Conservation (phyloP, 768 basidiomycete genomes). For the Boletus huronensis region DNA sequence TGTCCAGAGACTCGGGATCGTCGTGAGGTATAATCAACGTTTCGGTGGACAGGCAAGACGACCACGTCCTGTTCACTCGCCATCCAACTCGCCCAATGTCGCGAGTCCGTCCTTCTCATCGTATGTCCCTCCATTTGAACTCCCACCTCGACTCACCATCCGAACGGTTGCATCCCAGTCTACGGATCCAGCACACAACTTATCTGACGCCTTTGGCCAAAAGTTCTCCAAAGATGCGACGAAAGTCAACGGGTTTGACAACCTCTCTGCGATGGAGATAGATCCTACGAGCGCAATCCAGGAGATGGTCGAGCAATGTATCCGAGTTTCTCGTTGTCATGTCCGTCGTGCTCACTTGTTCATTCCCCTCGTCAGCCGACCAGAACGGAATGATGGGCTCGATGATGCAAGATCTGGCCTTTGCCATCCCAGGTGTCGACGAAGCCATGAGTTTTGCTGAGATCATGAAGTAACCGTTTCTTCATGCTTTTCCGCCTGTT, state of each 20-base stretch:
- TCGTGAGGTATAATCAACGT: not conserved
- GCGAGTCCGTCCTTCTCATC: conserved; percentile 96
- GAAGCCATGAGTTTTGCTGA: conserved; percentile 99
- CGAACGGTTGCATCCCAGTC: conserved; percentile 51
- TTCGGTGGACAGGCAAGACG: conserved; percentile 74
- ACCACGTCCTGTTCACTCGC: conserved; percentile 97
- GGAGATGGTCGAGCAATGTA: conserved; percentile 98
- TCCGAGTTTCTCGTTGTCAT: conserved; percentile 19
- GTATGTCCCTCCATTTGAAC: conserved; percentile 43
- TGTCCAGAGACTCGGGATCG: conserved; percentile 5
- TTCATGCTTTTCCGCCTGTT: not conserved
- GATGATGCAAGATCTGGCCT: conserved; percentile 99
- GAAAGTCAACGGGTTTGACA: conserved; percentile 95
- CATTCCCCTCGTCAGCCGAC: conserved; percentile 51
- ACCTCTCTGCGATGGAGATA: conserved; percentile 98
- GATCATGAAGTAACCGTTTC: conserved; percentile 84
- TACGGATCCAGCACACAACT: conserved; percentile 99
- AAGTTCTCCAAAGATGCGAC: conserved; percentile 99
- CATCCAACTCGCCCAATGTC: conserved; percentile 86
- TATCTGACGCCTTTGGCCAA: conserved; percentile 97
- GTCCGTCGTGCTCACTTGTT: not conserved
- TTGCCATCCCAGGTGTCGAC: conserved; percentile 98
- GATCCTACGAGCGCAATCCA: conserved; percentile 97
- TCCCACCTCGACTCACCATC: not conserved
- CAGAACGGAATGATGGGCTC: conserved; percentile 94